Percentiles rank a stretch among this genome's conserved stretches.
Evolutionary conservation across 1,284 basidiomycete genomes (phyloP).

Genomic region (Schizophyllum amplum): DNA sequence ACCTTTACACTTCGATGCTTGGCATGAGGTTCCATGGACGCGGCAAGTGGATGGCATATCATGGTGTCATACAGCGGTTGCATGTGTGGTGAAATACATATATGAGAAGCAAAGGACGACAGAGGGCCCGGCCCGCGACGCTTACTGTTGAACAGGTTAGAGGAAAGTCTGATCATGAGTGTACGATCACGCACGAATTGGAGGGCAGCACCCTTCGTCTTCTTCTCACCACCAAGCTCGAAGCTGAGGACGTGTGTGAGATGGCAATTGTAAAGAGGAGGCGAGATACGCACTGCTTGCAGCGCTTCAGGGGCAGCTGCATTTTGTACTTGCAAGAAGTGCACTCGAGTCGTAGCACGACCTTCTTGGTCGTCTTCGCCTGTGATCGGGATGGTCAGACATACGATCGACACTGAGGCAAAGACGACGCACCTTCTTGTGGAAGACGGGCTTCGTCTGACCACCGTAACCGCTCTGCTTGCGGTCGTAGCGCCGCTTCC

Average conservation of each 20-base stretch:
- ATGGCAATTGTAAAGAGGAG: constrained; percentile 8
- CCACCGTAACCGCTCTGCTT: constrained; percentile 99
- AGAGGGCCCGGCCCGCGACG: background rate
- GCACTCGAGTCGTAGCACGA: constrained; percentile 96
- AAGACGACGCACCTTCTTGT: constrained; percentile 80
- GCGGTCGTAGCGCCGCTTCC: constrained; percentile 99
- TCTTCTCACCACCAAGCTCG: constrained; percentile 99
- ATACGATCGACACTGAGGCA: background rate
- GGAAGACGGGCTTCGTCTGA: constrained; percentile 99
- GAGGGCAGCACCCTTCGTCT: constrained; percentile 95
- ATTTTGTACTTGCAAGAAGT: constrained; percentile 99
- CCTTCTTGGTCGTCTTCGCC: constrained; percentile 99
- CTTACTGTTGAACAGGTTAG: background rate
- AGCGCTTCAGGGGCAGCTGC: constrained; percentile 93
- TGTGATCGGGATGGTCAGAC: constrained; percentile 18
- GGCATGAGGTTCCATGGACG: background rate
- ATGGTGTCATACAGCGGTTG: background rate
- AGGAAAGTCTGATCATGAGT: background rate
- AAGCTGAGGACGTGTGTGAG: constrained; percentile 49
- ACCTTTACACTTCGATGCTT: background rate
- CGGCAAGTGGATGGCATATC: background rate
- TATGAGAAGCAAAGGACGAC: background rate
- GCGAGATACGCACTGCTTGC: constrained; percentile 83
- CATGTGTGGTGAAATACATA: background rate
- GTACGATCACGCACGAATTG: constrained; percentile 64